Evolutionary conservation across 108 stramenopile species (phyloP).

Genomic region (Cyclotella atomus): DNA sequence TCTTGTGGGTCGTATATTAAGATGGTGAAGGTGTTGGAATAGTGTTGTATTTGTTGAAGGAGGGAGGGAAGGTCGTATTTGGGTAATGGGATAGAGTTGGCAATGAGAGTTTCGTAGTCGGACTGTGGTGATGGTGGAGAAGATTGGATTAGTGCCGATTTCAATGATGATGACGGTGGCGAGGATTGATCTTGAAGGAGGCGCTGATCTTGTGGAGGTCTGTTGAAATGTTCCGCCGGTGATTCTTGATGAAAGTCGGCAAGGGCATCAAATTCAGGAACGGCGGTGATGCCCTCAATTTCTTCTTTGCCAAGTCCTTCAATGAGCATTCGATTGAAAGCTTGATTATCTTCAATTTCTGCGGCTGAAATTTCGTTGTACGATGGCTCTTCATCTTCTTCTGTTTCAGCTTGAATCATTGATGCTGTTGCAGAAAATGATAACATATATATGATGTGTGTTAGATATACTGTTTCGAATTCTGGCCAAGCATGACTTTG

Average conservation of each 20-base stretch:
- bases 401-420: background rate
- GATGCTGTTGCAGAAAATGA: no score
- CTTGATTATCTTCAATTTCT: background rate
- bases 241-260: background rate
- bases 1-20: slow-evolving; percentile 4
- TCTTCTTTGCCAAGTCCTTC: background rate
- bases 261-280: background rate
- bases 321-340: slow-evolving; percentile 3
- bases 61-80: background rate
- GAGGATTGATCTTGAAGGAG: background rate
- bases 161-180: background rate
- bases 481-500: no score
- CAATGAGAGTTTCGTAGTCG: slow-evolving; percentile 4
- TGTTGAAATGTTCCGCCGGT: background rate
- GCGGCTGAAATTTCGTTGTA: background rate
- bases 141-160: background rate
- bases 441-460: no score
- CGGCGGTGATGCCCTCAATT: background rate
- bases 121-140: background rate
- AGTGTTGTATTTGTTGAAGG: background rate
- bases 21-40: background rate
- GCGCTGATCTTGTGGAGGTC: background rate
- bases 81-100: background rate
- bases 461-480: no score
- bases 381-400: background rate